Percentiles rank a stretch among this genome's conserved stretches.
Evolutionary conservation across 2,329 filamentous ascomycete species (phyloP).

Genomic region (Pestalotiopsis sp.): DNA sequence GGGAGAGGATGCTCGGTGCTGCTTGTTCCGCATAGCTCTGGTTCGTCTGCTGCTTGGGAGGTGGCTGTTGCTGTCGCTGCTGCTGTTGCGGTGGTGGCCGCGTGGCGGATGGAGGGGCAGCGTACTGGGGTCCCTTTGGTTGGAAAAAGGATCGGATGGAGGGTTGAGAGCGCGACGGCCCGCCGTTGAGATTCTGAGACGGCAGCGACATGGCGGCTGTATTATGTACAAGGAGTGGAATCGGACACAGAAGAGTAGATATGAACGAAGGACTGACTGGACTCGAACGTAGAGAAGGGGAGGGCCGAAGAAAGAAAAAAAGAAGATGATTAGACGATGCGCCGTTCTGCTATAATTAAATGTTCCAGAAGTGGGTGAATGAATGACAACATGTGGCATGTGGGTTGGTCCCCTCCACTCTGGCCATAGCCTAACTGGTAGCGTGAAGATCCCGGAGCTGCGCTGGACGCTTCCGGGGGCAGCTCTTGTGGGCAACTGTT

Average conservation of each 20-base stretch:
- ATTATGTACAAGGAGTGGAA: background rate
- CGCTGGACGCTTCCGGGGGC: background rate
- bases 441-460: background rate
- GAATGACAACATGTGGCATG: background rate
- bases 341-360: background rate
- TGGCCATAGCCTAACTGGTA: background rate
- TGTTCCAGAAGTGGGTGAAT: background rate
- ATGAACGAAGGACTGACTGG: background rate
- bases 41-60: background rate
- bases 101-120: constrained; percentile 22
- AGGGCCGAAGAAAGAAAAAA: background rate
- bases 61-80: constrained; percentile 14
- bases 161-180: constrained; percentile 39
- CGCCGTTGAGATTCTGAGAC: constrained; percentile 31
- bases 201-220: constrained; percentile 36
- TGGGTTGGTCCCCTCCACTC: background rate
- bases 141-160: constrained; percentile 68
- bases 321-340: background rate
- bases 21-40: background rate
- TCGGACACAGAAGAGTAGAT: background rate
- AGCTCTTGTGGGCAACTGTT: background rate
- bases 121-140: constrained; percentile 46
- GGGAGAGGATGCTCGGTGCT: background rate
- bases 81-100: constrained; percentile 17
- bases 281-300: background rate